Base-by-base conservation (phyloP, 352 stramenopile genomes). In the Halophytophthora polymorphica region DNA sequence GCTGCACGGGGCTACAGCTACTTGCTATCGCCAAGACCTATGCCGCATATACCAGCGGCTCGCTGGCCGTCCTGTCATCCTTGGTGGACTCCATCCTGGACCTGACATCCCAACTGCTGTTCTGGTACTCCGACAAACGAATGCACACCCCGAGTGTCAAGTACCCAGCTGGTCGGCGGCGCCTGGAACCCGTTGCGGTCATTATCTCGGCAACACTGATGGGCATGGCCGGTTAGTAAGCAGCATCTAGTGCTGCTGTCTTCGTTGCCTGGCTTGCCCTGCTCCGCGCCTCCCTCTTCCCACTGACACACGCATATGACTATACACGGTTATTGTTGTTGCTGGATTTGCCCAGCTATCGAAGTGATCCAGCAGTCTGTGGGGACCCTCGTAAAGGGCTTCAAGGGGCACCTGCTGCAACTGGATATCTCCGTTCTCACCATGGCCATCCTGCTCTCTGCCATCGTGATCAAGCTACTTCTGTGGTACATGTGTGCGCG, bases 141-240 rank as follows among this genome's bases (percentile, higher is more conserved):
- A 93, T 89, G 73, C 82, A 95, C 61, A 93, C 83, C 29, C 84
- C 77, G 8, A 87, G 81, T 34, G 85, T 93, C 37, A 85, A 96
- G 61, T 99, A 98, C 71, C 96, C 96, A 0, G 94, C 96, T 0
- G 96, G 96, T 1, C 80, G 90, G 6, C 73, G 73, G 0, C 86
- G 95, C 23, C 71, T 99, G 17, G 96, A 99, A 70, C 94, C 96
- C 1, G 82, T 98, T 58, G 95, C 92, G 0, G 93, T 99, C 28
- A 88, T 99, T 44, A 93, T 96, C 25, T 98, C 93, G 47, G 94
- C 94, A 6, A 96, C 94, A n/a, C 65, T 98, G 10, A 99, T 99
- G 96, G 91, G 91, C 28, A 98, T 98, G 79, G 92, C 90, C 57
- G 74, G 80, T 88, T 35, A 25, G 62, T 8, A 3, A 38, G 33